Conservation (phyloP, 2,329 filamentous ascomycete genomes). For the Paraconiothyrium sp. region DNA sequence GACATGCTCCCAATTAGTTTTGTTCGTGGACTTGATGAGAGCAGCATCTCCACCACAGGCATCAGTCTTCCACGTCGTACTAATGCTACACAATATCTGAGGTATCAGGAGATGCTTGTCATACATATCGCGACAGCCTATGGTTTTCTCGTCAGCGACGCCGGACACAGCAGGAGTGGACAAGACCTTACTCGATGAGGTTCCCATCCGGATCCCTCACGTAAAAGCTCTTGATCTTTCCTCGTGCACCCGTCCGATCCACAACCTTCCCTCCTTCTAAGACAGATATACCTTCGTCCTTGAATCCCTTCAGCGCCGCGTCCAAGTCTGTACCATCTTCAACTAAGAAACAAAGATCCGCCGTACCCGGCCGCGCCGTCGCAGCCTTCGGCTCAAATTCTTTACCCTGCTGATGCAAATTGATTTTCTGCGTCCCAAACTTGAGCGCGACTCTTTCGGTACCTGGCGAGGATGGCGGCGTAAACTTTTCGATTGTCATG, state of each 20-base stretch:
- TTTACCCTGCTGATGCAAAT: slow-evolving; percentile 23
- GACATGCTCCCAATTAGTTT: too few species aligned
- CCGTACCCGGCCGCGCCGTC: slow-evolving; percentile 19
- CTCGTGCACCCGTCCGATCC: slow-evolving; percentile 17
- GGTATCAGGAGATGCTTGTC: background rate
- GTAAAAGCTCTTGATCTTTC: slow-evolving; percentile 23
- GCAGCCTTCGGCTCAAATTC: slow-evolving; percentile 28
- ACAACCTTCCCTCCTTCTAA: slow-evolving; percentile 16
- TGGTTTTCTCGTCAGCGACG: background rate
- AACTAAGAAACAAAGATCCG: slow-evolving; percentile 24
- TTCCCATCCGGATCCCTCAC: slow-evolving; percentile 27
- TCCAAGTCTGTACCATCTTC: slow-evolving; percentile 17
- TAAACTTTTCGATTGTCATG: slow-evolving; percentile 23
- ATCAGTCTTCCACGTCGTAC: too few species aligned
- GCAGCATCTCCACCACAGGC: too few species aligned
- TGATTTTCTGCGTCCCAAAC: slow-evolving; percentile 26
- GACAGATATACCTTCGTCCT: background rate
- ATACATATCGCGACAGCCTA: background rate
- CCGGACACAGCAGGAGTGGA: background rate
- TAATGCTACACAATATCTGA: too few species aligned
- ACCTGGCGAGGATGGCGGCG: slow-evolving; percentile 4
- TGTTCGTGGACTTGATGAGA: too few species aligned
- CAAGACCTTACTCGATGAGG: slow-evolving; percentile 24
- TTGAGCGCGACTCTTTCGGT: slow-evolving; percentile 21
- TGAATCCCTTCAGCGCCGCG: slow-evolving; percentile 12